Base-by-base conservation (phyloP, 305 asterid species). In the Plantago coronopus region DNA sequence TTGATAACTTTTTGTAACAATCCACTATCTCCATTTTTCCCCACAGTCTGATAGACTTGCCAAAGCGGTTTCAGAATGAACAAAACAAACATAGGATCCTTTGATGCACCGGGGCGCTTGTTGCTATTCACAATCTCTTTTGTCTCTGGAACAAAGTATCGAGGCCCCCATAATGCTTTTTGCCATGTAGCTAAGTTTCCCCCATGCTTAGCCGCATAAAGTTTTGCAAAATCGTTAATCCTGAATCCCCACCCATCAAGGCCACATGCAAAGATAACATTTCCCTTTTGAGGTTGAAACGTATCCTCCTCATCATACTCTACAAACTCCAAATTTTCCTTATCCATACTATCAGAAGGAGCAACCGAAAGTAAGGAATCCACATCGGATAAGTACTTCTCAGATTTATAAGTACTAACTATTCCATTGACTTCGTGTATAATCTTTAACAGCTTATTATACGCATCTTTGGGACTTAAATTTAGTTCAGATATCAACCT, bases 191-290 rank as follows among this genome's bases (percentile, higher is more conserved):
- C 70, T 8, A 84, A 54, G 63, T 88, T 91, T 6, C 87, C 90
- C 43, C 89, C 91, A 38, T 84, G 77, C 79, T 86, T 91, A 46
- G 84, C 72, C 65, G 84, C 95, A 72, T 86, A 91, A 67, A 91
- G 71, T 63, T 83, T 83, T 0, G 93, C 95, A 59, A 91, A 91
- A 67, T 76, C 83, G 49, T 69, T 55, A 62, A 86, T 76, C 62
- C 84, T 70, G 68, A 91, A 91, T 37, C 96, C 98, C 98, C 98
- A 91, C 48, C 98, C 98, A 69, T 91, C 98, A n/a, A 88, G 73
- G 16, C 91, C 98, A 80, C 98, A 88, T 0, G 83, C 96, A 74
- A 91, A 91, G 40, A 83, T 85, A 46, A 91, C 98, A 64, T 91
- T 91, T 58, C 98, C 98, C 69, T 91, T 91, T 75, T 91, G 98